Evolutionary conservation across 2,329 filamentous ascomycete species (phyloP).

Genomic region (Ustulina deusta): DNA sequence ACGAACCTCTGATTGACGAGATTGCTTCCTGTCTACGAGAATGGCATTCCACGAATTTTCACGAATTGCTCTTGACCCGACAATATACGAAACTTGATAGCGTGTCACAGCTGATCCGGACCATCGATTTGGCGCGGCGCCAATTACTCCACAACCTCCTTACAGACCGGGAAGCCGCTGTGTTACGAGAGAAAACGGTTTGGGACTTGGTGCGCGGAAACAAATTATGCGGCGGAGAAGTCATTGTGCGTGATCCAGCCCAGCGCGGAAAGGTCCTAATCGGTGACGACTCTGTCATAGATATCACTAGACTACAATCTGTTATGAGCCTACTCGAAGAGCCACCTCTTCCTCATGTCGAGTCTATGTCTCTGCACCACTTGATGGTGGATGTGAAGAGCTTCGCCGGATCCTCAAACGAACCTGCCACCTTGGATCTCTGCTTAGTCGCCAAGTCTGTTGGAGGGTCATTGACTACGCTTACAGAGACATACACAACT

Average conservation of each 20-base stretch:
- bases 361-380: slow-evolving; percentile 81
- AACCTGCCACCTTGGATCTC: slow-evolving; percentile 79
- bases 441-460: slow-evolving; percentile 80
- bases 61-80: slow-evolving; percentile 86
- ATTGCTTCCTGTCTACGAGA: slow-evolving; percentile 96
- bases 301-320: slow-evolving; percentile 90
- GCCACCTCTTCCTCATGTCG: slow-evolving; percentile 75
- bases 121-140: slow-evolving; percentile 85
- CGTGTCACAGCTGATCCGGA: slow-evolving; percentile 81
- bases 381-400: slow-evolving; percentile 85
- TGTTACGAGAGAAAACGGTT: slow-evolving; percentile 86
- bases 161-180: slow-evolving; percentile 84
- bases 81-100: slow-evolving; percentile 85
- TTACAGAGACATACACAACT: slow-evolving; percentile 87
- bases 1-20: slow-evolving; percentile 95
- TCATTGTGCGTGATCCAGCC: slow-evolving; percentile 91
- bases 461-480: slow-evolving; percentile 70
- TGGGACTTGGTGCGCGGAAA: slow-evolving; percentile 97
- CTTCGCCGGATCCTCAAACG: slow-evolving; percentile 80
- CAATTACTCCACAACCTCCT: slow-evolving; percentile 95
- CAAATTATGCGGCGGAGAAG: slow-evolving; percentile 91
- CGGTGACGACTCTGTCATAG: slow-evolving; percentile 91
- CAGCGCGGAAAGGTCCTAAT: slow-evolving; percentile 88
- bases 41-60: slow-evolving; percentile 98
- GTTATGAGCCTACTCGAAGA: slow-evolving; percentile 94